phyloP scores from a whole-genome alignment of 2,329 filamentous ascomycete genomes.

The Pyricularia pennisetigena region DNA sequence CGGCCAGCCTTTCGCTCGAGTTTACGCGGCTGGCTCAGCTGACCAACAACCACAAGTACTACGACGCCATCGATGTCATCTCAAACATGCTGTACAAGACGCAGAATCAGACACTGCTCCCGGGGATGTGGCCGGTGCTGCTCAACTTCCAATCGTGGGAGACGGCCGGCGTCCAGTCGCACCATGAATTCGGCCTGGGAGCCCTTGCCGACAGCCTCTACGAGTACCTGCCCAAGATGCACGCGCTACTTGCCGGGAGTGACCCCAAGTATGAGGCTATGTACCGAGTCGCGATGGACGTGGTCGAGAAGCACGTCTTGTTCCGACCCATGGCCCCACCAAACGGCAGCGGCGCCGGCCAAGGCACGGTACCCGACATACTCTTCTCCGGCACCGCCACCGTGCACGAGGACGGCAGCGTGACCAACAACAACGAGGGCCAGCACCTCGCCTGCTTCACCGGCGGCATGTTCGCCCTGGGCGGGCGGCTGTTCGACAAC shows the following conservation, averaged over 20 bases:
- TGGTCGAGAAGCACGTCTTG: conserved; percentile 38
- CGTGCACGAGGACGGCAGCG: conserved; percentile 13
- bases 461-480: conserved; percentile 37
- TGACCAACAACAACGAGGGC: conserved; percentile 17
- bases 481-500: conserved; percentile 32
- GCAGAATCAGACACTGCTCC: conserved; percentile 60
- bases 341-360: conserved; percentile 26
- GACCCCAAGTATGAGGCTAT: conserved; percentile 51
- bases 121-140: conserved; percentile 64
- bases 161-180: conserved; percentile 14
- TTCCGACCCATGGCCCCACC: conserved; percentile 59
- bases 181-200: conserved; percentile 36
- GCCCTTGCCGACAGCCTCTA: conserved; percentile 46
- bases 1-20: conserved; percentile 57
- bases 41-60: conserved; percentile 59
- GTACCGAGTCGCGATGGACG: conserved; percentile 10
- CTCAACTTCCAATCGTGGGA: conserved; percentile 40
- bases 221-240: conserved; percentile 53
- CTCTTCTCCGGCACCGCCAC: conserved; percentile 13
- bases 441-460: conserved; percentile 27
- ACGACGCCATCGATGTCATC: conserved; percentile 65
- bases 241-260: conserved; percentile 55
- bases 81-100: conserved; percentile 58
- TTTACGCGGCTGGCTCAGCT: conserved; percentile 63
- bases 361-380: conserved; percentile 52